These are phyloP conservation scores for Purshia tridentata DNA, from an alignment of 306 rosid genomes.

Conservation along the genomic window DNA sequence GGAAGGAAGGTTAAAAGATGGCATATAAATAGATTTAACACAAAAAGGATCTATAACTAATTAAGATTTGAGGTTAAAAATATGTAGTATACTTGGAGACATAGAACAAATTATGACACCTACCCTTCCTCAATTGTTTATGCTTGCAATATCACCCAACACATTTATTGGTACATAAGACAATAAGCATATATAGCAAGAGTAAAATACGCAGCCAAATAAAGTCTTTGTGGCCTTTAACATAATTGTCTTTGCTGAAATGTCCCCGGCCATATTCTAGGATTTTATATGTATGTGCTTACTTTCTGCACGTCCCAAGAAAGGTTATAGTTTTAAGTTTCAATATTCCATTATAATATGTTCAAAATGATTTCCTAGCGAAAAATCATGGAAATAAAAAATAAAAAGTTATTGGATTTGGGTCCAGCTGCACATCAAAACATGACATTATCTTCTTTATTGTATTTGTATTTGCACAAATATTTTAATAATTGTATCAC, in stretches of 20 bases:
- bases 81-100: too few species aligned
- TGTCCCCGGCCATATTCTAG: too few species aligned
- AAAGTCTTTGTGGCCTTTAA: neutral
- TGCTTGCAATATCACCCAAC: neutral
- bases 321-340: neutral
- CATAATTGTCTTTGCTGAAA: neutral
- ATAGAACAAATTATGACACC: too few species aligned
- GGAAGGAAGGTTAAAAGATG: too few species aligned
- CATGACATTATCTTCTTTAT: neutral
- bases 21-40: too few species aligned
- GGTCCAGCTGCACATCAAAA: neutral
- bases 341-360: neutral
- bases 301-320: neutral
- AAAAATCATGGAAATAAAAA: neutral
- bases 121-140: neutral
- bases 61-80: too few species aligned
- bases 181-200: too few species aligned
- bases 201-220: neutral
- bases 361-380: neutral
- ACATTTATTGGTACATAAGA: too few species aligned
- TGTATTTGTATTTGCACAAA: too few species aligned
- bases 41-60: too few species aligned
- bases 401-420: neutral
- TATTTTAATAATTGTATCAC: neutral
- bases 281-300: too few species aligned